These are phyloP conservation scores for apple (Malus domestica) DNA, from an alignment of 306 rosid genomes.

Conservation along the genomic window ASM211411v1 NC_041803.1:53053001-53053500, in stretches of 20 bases:
- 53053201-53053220: conserved; percentile 44
- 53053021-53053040: conserved; percentile 3
- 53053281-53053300: neutral
- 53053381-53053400: conserved; percentile 20
- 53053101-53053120: conserved; percentile 89
- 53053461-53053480: neutral
- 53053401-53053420: neutral
- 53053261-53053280: neutral
- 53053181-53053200: conserved; percentile 84
- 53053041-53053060: neutral
- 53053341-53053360: conserved; percentile 79
- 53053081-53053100: conserved; percentile 9
- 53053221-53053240: conserved; percentile 13
- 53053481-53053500: neutral
- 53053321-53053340: conserved; percentile 74
- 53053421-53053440: neutral
- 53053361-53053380: conserved; percentile 81
- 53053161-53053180: conserved; percentile 86
- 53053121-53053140: conserved; percentile 75
- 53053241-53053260: neutral
- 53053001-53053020: neutral
- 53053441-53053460: neutral
- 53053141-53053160: conserved; percentile 85
- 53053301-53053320: conserved; percentile 73
- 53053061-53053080: neutral